These are phyloP conservation scores for Massariosphaeria phaeospora DNA, from an alignment of 495 filamentous ascomycete genomes.

Conservation along the genomic window DNA sequence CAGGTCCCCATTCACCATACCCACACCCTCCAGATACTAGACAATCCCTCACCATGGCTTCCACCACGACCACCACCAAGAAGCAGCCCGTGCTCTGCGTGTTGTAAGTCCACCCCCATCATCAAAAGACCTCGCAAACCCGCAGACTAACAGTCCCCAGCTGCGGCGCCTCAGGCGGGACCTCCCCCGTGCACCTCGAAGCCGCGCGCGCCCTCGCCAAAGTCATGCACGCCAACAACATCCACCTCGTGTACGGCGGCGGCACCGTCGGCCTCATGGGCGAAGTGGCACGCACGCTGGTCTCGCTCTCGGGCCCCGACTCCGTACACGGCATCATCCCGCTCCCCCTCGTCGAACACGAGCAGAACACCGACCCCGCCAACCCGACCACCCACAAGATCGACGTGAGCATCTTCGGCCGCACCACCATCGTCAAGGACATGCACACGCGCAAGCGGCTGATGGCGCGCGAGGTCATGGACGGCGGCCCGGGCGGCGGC, in stretches of 20 bases:
- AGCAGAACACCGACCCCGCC: constrained; percentile 54
- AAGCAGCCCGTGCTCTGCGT: constrained; percentile 59
- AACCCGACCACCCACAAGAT: constrained; percentile 46
- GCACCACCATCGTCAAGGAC: constrained; percentile 80
- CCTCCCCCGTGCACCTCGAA: constrained; percentile 60
- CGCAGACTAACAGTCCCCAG: constrained; percentile 24
- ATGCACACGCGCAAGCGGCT: constrained; percentile 93
- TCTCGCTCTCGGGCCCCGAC: constrained; percentile 71
- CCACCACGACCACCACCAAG: background rate
- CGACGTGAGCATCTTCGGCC: constrained; percentile 66
- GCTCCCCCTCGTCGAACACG: constrained; percentile 71
- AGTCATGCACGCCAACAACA: constrained; percentile 65
- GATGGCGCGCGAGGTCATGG: constrained; percentile 82
- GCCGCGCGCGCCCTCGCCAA: constrained; percentile 74
- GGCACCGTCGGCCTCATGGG: constrained; percentile 95
- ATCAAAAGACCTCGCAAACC: background rate
- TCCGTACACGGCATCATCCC: constrained; percentile 93
- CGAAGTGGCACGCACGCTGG: constrained; percentile 80
- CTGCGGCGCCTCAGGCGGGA: constrained; percentile 74
- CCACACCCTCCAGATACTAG: too few relatives aligned
- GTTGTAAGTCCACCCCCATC: constrained; percentile 43
- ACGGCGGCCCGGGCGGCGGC: constrained; percentile 74
- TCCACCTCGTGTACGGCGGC: constrained; percentile 86
- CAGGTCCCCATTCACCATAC: background rate
- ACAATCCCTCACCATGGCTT: constrained; percentile 15